phyloP scores from a whole-genome alignment of 2,329 filamentous ascomycete genomes.

The Trichoderma atroviride region DNA sequence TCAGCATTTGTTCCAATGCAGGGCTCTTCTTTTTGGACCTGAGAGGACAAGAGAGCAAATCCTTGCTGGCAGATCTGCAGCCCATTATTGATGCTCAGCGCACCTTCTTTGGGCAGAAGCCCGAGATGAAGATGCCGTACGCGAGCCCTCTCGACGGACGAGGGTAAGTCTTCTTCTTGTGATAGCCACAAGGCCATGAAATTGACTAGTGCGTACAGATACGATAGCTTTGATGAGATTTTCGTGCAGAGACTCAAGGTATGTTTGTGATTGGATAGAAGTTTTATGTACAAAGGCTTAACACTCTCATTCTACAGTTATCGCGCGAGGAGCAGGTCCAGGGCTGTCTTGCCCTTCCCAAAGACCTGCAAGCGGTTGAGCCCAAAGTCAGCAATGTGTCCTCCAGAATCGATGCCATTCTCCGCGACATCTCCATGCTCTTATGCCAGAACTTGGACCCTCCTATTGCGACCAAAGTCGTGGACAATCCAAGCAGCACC shows the following conservation, averaged over 20 bases:
- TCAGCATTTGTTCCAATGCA: neutral
- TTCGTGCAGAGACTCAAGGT: conserved; percentile 13
- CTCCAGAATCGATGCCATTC: conserved; percentile 3
- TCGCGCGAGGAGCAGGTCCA: conserved; percentile 1
- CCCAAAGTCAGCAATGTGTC: conserved; percentile 4
- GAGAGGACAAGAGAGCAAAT: neutral
- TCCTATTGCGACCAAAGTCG: neutral
- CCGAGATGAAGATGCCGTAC: conserved; percentile 1
- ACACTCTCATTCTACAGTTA: neutral
- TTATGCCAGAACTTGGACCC: conserved; percentile 1
- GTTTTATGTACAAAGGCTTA: neutral
- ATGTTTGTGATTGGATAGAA: neutral
- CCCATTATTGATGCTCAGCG: conserved; percentile 3
- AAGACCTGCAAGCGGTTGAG: neutral
- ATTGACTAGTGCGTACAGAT: neutral
- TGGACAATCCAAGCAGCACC: neutral
- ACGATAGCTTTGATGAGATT: conserved; percentile 5
- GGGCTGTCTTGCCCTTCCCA: neutral
- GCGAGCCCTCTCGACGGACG: conserved; percentile 2
- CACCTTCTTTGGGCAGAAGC: conserved; percentile 14
- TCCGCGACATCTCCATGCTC: conserved; percentile 1
- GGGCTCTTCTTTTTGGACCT: conserved; percentile 5
- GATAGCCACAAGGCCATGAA: neutral
- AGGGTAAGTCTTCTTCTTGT: neutral
- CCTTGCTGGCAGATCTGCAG: neutral